These are phyloP conservation scores for Artemisia annua DNA, from an alignment of 129 eudicot species.

Conservation along the genomic window DNA sequence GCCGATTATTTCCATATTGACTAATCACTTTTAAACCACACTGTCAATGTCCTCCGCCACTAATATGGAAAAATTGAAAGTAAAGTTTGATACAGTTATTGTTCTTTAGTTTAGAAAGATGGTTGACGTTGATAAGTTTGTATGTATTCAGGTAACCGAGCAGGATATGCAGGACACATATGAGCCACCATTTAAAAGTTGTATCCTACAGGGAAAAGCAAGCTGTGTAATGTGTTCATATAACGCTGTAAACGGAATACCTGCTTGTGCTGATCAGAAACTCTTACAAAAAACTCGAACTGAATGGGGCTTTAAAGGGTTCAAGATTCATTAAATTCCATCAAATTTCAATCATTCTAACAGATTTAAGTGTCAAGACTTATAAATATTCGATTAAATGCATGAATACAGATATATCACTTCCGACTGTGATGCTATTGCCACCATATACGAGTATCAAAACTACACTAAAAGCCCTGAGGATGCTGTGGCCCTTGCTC, in stretches of 20 bases:
- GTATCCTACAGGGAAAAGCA: constrained; percentile 81
- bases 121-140: constrained; percentile 9
- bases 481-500: too few relatives aligned
- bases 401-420: too few relatives aligned
- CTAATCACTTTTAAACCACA: too few relatives aligned
- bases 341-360: too few relatives aligned
- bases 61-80: not conserved
- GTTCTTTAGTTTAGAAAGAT: not conserved
- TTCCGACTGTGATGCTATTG: too few relatives aligned
- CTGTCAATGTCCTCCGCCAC: not conserved
- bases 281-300: constrained; percentile 52
- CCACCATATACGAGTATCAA: too few relatives aligned
- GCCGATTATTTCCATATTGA: too few relatives aligned
- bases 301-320: too few relatives aligned
- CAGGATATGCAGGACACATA: constrained; percentile 95
- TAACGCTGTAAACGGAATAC: constrained; percentile 80
- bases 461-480: too few relatives aligned
- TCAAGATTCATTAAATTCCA: too few relatives aligned
- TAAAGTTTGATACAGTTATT: not conserved
- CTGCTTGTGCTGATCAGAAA: constrained; percentile 70
- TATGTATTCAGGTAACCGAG: constrained; percentile 64
- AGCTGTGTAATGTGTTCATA: constrained; percentile 99
- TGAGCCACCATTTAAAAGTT: constrained; percentile 80
- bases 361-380: too few relatives aligned
- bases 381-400: too few relatives aligned